Evolutionary conservation across 2,329 filamentous ascomycete species (phyloP).

Genomic region (Hymenoscyphus infarciens): DNA sequence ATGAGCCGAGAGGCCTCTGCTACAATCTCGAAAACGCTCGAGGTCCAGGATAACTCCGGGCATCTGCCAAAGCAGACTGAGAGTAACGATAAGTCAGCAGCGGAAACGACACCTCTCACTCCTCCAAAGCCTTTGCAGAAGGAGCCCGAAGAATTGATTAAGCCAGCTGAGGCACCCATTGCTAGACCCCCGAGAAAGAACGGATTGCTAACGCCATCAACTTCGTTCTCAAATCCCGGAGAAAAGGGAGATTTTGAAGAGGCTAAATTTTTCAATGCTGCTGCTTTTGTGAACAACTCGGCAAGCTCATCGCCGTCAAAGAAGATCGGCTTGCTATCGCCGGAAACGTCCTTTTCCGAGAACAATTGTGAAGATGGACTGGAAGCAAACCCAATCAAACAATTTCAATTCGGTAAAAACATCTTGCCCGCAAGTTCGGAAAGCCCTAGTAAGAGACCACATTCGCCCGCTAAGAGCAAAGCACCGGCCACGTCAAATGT

Average conservation of each 20-base stretch:
- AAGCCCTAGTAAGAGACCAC: background rate
- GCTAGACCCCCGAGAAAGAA: background rate
- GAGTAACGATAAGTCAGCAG: background rate
- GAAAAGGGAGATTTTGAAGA: background rate
- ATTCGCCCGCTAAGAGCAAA: background rate
- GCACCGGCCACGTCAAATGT: background rate
- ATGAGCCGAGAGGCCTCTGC: background rate
- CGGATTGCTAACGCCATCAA: background rate
- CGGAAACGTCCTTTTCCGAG: conserved; percentile 1
- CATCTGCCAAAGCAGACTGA: background rate
- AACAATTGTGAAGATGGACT: background rate
- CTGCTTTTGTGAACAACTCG: background rate
- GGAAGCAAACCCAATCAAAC: background rate
- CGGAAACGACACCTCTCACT: background rate
- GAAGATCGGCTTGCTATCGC: background rate
- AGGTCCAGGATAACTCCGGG: background rate
- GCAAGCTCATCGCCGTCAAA: background rate
- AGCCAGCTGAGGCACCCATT: background rate
- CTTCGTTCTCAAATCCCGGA: background rate
- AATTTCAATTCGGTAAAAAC: background rate
- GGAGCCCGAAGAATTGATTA: background rate
- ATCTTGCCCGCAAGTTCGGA: background rate
- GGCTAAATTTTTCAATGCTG: background rate
- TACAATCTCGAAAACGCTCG: background rate
- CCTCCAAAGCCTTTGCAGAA: background rate